Evolutionary conservation across 345 rosid genomes (phyloP).

Genomic region (Toxicodendron radicans): DNA sequence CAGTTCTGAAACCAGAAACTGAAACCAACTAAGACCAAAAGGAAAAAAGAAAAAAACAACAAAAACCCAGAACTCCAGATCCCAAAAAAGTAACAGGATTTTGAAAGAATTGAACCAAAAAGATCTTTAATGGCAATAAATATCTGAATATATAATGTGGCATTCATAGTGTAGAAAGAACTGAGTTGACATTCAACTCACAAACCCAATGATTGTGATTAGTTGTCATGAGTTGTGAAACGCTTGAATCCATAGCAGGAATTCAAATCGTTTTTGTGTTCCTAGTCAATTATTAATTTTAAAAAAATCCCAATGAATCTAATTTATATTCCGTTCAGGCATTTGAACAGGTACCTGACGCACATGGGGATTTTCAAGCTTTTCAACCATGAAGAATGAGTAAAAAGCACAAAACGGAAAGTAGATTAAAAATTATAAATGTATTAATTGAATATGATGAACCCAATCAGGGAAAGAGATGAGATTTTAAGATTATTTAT

Average conservation of each 20-base stretch:
- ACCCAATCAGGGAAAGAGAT: not conserved
- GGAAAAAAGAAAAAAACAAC: not conserved
- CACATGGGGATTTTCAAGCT: slow-evolving; percentile 21
- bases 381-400: not conserved
- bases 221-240: slow-evolving; percentile 25
- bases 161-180: not conserved
- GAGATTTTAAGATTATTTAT: not conserved
- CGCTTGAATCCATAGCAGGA: not conserved
- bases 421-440: not conserved
- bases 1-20: slow-evolving; percentile 12
- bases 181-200: slow-evolving; percentile 10
- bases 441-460: not conserved
- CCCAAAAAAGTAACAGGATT: slow-evolving; percentile 22
- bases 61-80: slow-evolving; percentile 18
- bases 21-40: not conserved
- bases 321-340: not conserved
- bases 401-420: not conserved
- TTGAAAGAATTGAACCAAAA: not conserved
- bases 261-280: not conserved
- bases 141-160: too few relatives aligned
- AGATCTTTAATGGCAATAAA: not conserved
- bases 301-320: not conserved
- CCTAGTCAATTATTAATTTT: not conserved
- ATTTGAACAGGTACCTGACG: slow-evolving; percentile 20
- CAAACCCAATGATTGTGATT: slow-evolving; percentile 16